Conservation (phyloP, 805 yeast genomes). For the Yamadazyma phyllophila region DNA sequence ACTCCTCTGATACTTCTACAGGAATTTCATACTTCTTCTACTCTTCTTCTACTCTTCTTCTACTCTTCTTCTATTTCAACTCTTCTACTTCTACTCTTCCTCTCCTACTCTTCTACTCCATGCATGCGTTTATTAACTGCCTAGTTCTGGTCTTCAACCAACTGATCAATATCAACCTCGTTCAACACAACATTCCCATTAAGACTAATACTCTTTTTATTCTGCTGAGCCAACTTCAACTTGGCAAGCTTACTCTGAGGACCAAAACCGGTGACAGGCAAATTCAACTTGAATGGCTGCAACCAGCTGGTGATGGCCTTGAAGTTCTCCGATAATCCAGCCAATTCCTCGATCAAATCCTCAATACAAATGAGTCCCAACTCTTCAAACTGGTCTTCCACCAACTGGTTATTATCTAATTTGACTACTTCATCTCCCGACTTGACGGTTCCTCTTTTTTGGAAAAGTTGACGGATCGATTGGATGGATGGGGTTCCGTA, state of each 20-base stretch:
- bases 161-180: constrained; percentile 71
- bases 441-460: constrained; percentile 67
- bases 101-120: not conserved
- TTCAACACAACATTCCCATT: constrained; percentile 63
- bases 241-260: constrained; percentile 69
- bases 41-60: no score
- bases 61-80: no score
- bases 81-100: no score
- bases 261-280: constrained; percentile 73
- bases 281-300: constrained; percentile 65
- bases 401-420: constrained; percentile 69
- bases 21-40: no score
- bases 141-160: constrained; percentile 65
- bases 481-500: constrained; percentile 73
- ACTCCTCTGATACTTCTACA: no score
- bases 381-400: constrained; percentile 66
- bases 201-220: constrained; percentile 50
- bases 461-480: constrained; percentile 69
- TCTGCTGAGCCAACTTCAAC: constrained; percentile 53
- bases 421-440: constrained; percentile 41
- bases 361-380: constrained; percentile 74
- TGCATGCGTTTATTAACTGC: not conserved
- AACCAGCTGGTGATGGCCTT: constrained; percentile 59
- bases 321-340: constrained; percentile 62
- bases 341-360: constrained; percentile 73